Base-by-base conservation (phyloP, 257 asterid genomes). In the Thymus quinquecostatus region DNA sequence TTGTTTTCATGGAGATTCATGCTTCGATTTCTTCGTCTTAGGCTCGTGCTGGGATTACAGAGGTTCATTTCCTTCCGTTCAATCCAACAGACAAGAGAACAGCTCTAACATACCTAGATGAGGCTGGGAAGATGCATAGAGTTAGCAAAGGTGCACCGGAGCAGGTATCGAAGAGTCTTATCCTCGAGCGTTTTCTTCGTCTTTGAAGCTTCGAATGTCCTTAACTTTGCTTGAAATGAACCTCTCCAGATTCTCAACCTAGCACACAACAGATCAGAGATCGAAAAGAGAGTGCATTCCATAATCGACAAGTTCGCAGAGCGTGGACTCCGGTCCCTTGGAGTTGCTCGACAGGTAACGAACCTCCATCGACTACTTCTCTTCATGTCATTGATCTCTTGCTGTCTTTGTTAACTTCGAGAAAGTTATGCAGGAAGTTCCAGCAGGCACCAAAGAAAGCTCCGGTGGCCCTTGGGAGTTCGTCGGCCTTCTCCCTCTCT, bases 131-230 rank as follows among this genome's bases (percentile, higher is more conserved):
- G 74, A 83, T 82, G 96, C 96, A 85, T 41, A 79, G 96, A 79
- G 89, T 77, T 61, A 89, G 96, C 89, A 89, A 89, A 83, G 93
- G 93, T 60, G 93, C 96, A 4, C 93, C 93, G 0, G 93, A 89
- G 78, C 96, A 85, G 89, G 91, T 88, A 76, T 28, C 29, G 32
- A 41, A 21, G 28, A 8, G 28, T n/a, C 21, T 32, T 10, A 12
- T 14, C 60, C 62, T 38, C 33, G n/a, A n/a, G 36, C 36, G 57
- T 32, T 49, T 47, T 1, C 65, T 36, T 4, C 38, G 30, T 29
- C 56, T 69, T 28, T 38, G 13, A 36, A 48, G 29, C 6, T 2
- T 0, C 0, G 6, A 38, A 38, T 38, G 41, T 38, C 41, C 41
- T 36, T 38, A 38, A 38, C 41, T 38, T 38, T 7, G 48, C 50